Percentiles rank a stretch among this genome's conserved stretches.
Conservation (phyloP, 1,139 yeast genomes). For the Hanseniaspora gamundiae region DNA sequence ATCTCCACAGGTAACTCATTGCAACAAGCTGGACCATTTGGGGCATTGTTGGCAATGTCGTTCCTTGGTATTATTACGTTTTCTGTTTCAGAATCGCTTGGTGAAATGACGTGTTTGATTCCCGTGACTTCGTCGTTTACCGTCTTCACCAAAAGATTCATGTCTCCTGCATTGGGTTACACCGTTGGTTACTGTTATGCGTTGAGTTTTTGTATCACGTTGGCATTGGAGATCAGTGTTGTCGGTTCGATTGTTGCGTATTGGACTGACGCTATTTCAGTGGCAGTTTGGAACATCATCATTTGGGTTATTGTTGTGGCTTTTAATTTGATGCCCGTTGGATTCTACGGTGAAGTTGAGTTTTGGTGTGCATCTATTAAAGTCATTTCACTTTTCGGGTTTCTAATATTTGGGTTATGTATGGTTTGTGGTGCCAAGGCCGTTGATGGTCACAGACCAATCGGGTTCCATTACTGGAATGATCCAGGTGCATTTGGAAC, state of each 20-base stretch:
- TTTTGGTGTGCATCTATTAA: slow-evolving; percentile 63
- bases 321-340: slow-evolving; percentile 52
- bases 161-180: slow-evolving; percentile 50
- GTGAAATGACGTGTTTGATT: slow-evolving; percentile 66
- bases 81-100: slow-evolving; percentile 55
- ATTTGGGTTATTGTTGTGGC: slow-evolving; percentile 43
- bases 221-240: slow-evolving; percentile 72
- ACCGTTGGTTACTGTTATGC: slow-evolving; percentile 78
- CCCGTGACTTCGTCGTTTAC: slow-evolving; percentile 60
- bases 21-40: slow-evolving; percentile 58
- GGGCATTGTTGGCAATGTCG: slow-evolving; percentile 49
- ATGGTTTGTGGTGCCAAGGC: slow-evolving; percentile 69
- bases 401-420: slow-evolving; percentile 55
- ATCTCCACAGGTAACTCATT: slow-evolving; percentile 46
- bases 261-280: slow-evolving; percentile 68
- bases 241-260: slow-evolving; percentile 64
- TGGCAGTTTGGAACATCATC: slow-evolving; percentile 57
- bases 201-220: slow-evolving; percentile 81
- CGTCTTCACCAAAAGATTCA: slow-evolving; percentile 45
- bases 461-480: slow-evolving; percentile 86
- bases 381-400: slow-evolving; percentile 61
- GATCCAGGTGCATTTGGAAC: slow-evolving; percentile 80
- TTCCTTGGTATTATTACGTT: slow-evolving; percentile 58
- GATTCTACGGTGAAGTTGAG: slow-evolving; percentile 57
- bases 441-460: slow-evolving; percentile 38